Evolutionary conservation across 1,139 yeast species (phyloP).

Genomic region (Trichomonascaceae sp.): DNA sequence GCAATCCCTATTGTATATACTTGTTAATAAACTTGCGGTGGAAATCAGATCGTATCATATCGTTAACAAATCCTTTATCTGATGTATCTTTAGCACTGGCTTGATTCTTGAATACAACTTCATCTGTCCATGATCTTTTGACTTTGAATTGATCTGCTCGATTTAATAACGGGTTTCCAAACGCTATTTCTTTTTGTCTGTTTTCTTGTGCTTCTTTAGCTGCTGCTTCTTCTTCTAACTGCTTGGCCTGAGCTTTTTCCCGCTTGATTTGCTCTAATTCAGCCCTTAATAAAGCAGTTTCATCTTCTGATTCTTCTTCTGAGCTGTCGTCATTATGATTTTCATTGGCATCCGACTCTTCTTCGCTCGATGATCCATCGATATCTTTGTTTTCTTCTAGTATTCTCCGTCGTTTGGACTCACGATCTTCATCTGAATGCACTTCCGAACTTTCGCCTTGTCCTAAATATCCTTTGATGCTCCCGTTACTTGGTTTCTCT

Average conservation of each 20-base stretch:
- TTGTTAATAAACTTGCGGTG: constrained; percentile 67
- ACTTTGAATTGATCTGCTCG: constrained; percentile 20
- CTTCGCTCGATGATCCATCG: constrained; percentile 16
- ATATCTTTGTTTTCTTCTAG: constrained; percentile 21
- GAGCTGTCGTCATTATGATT: constrained; percentile 20
- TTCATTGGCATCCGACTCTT: not conserved
- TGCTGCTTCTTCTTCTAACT: constrained; percentile 31
- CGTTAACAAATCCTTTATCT: constrained; percentile 49
- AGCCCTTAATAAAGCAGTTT: constrained; percentile 37
- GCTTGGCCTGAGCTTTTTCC: constrained; percentile 37
- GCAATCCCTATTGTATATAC: constrained; percentile 46
- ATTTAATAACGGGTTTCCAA: constrained; percentile 43
- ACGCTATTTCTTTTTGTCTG: constrained; percentile 33
- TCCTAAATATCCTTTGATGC: constrained; percentile 7
- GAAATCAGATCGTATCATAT: constrained; percentile 59
- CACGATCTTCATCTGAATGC: constrained; percentile 13
- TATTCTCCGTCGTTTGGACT: constrained; percentile 19
- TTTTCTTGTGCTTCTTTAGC: constrained; percentile 32
- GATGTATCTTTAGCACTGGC: constrained; percentile 25
- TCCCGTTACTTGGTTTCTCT: not conserved
- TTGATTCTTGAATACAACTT: constrained; percentile 42
- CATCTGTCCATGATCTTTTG: constrained; percentile 42
- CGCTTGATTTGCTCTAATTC: constrained; percentile 51
- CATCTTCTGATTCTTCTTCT: constrained; percentile 25
- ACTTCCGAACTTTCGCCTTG: not conserved